Percentiles rank a stretch among this genome's conserved stretches.
Evolutionary conservation across 352 stramenopile genomes (phyloP).

Genomic region (Detonula confervacea): DNA sequence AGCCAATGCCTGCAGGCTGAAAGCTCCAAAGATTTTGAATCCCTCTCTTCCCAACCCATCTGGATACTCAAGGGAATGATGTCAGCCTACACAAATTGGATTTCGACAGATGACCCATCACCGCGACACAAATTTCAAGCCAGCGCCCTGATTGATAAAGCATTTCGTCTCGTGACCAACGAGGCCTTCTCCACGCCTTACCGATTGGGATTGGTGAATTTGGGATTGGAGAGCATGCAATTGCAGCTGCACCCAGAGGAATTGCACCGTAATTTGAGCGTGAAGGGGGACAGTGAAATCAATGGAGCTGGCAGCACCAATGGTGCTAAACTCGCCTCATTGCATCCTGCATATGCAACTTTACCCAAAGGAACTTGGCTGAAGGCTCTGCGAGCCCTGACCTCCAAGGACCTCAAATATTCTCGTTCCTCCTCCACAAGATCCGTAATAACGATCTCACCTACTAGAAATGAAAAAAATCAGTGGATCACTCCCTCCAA

Average conservation of each 20-base stretch:
- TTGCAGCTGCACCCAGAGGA: slow-evolving; percentile 52
- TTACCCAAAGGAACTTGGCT: slow-evolving; percentile 59
- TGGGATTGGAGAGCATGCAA: slow-evolving; percentile 60
- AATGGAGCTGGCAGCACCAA: background rate
- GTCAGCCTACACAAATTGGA: slow-evolving; percentile 26
- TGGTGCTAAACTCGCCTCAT: background rate
- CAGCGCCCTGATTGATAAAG: slow-evolving; percentile 49
- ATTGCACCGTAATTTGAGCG: background rate
- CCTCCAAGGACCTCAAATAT: slow-evolving; percentile 37
- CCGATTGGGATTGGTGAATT: slow-evolving; percentile 35
- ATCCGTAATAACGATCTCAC: slow-evolving; percentile 8
- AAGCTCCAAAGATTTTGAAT: background rate
- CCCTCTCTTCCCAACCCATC: slow-evolving; percentile 9
- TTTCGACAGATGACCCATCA: background rate
- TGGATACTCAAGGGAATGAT: slow-evolving; percentile 27
- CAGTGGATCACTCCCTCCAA: slow-evolving; percentile 43
- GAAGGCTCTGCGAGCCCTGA: slow-evolving; percentile 61
- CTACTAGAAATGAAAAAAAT: background rate
- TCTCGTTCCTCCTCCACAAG: slow-evolving; percentile 16
- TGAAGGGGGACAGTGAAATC: background rate
- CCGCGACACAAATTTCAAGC: slow-evolving; percentile 16
- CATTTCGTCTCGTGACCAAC: slow-evolving; percentile 54
- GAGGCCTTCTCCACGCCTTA: slow-evolving; percentile 51
- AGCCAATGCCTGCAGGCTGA: slow-evolving; percentile 12
- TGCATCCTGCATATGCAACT: slow-evolving; percentile 54